Base-by-base conservation (phyloP, 805 yeast species). In the Torulaspora gathmanii region DNA sequence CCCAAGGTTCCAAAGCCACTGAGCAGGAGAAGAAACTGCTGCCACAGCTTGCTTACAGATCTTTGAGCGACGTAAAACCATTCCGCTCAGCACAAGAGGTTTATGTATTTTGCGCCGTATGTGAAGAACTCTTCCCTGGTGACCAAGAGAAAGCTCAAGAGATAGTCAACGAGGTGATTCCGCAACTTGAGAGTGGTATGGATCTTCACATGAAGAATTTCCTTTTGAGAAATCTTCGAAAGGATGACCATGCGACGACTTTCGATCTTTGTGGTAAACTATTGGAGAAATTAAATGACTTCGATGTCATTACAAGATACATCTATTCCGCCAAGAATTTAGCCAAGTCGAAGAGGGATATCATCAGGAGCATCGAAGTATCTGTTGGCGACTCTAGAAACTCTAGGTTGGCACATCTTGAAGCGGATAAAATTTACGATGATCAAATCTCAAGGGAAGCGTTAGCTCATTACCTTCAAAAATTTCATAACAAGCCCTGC, bases 251-350 rank as follows among this genome's bases (percentile, higher is more conserved):
- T 77, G 65, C 66, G 0, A 49, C 56, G 10, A 62, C 87, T 11
- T 70, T 56, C 49, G 61, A 69, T 0, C 67, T 68, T 47, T 65
- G 79, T 37, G 33, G 58, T 4, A 47, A 55, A 3, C 69, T 78
- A 11, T 60, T 88, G 27, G 67, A 73, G 19, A 61, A 70, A 8
- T 74, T 84, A 44, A 88, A 90, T 61, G 95, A 89, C 61, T 90
- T 79, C 71, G 62, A 57, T 13, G 20, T 60, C n/a, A 40, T 63
- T 22, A 52, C 45, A 37, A 40, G 45, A 4, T 42, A 61, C 11
- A 51, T 61, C 4, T 76, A 78, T 45, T 78, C 88, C 30, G 87
- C 95, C 86, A 76, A 79, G 52, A 67, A 70, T 13, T 63, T 76
- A 40, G 71, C 78, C 16, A 65, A 70, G 36, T 67, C 89, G 2